Evolutionary conservation across 768 basidiomycete species (phyloP), one percentile per base, ranked within the genome.

Genomic region (Kwoniella heveanensis): DNA sequence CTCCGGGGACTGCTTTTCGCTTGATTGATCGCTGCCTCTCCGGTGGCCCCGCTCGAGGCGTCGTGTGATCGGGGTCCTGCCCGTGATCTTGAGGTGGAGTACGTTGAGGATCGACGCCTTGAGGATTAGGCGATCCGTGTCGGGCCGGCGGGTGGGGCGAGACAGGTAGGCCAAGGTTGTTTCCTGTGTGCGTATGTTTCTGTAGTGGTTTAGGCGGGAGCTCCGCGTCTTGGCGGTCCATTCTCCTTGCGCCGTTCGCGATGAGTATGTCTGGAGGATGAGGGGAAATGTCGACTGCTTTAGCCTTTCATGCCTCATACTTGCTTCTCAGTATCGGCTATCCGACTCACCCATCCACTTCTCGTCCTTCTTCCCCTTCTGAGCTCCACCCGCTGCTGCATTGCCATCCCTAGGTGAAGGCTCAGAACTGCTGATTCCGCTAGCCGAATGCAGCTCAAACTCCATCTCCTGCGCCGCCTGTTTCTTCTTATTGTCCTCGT

Each of bases 321-420:
- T 60, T 29, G 24, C 19, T 13, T 19, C 47, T 27, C 17, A 21
- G 19, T 10, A 19, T 24, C 37, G 46, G 25, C 48, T n/a, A 51
- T n/a, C 10, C 12, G 37, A 58, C 76, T 67, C 53, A 79, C 78
- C 78, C 65, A 79, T 78, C 78, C 78, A 79, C 54, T 70, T 73
- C 8, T 77, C 75, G 15, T 72, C 74, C 2, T 70, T 60, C 49
- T 58, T 54, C 27, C 22, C 48, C 1, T 54, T 37, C 53, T 24
- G 30, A 17, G 4, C 39, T 3, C 39, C 39, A 39, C 55, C 54
- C 12, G 19, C 47, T 13, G 29, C 52, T 2, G 50, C 30, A n/a
- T 48, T 51, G 30, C 52, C 49, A n/a, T 60, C 64, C 9, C 44
- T 55, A 9, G 66, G 68, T 39, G 57, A 65, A 19, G 58, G 29